Evolutionary conservation across 1,284 basidiomycete genomes (phyloP).

Genomic region (Austroboletus niveus): DNA sequence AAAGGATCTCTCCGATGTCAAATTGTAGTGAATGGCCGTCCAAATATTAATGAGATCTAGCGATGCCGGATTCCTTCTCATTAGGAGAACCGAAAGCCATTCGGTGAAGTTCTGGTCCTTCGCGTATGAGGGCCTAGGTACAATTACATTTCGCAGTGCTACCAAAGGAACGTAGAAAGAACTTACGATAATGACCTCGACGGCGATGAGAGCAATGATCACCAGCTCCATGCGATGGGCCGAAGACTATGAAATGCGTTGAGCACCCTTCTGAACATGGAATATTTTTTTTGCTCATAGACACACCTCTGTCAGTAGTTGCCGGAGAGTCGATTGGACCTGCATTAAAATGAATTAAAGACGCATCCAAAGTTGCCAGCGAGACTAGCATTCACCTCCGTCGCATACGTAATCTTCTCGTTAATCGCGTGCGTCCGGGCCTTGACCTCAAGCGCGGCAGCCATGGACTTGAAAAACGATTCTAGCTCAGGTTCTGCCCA

Average conservation of each 20-base stretch:
- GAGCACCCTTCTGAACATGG: neutral
- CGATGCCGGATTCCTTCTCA: constrained; percentile 6
- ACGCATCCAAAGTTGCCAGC: neutral
- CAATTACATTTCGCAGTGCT: constrained; percentile 33
- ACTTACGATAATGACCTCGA: constrained; percentile 85
- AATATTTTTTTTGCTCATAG: neutral
- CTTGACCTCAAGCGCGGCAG: constrained; percentile 79
- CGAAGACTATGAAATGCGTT: constrained; percentile 57
- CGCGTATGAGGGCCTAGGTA: constrained; percentile 31
- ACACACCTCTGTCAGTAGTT: constrained; percentile 73
- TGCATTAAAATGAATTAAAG: constrained; percentile 24
- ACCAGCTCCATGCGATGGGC: constrained; percentile 88
- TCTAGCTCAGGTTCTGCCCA: constrained; percentile 90
- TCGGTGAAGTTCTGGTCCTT: constrained; percentile 30
- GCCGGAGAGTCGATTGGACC: constrained; percentile 72
- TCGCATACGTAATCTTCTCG: constrained; percentile 91
- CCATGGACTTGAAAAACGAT: constrained; percentile 83
- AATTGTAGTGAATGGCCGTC: neutral
- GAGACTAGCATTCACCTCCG: constrained; percentile 52
- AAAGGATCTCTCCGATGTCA: too few relatives aligned
- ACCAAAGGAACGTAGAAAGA: constrained; percentile 25
- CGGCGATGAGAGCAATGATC: constrained; percentile 87
- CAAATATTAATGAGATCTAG: constrained; percentile 7
- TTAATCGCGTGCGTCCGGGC: constrained; percentile 78
- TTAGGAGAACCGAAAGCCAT: constrained; percentile 25